Base-by-base conservation (phyloP, 2,329 filamentous ascomycete species). In the Lithohypha guttulata region DNA sequence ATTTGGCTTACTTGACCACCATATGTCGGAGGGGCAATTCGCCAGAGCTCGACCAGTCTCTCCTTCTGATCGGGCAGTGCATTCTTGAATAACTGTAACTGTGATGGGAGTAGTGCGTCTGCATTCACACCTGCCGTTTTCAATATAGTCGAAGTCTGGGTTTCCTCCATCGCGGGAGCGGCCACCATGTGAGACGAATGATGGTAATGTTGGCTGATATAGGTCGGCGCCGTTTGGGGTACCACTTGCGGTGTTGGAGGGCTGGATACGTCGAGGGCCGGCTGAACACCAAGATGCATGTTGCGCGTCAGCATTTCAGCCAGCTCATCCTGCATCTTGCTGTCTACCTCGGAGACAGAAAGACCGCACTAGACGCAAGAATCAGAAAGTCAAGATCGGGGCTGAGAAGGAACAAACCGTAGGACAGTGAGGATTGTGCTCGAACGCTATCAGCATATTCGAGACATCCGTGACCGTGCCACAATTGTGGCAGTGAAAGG, bases 191-290 rank as follows among this genome's bases (percentile, higher is more conserved):
- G 84, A 30, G 80, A 68, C 6, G 84, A 85, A 55, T 87, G 84
- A 48, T 81, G 80, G 59, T 93, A 93, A 59, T 93, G 85, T 54
- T 84, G 79, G 7, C 83, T 82, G 50, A 83, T 75, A 63, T 91
- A 93, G 46, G 73, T 68, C 46, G 84, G 79, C 15, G 69, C 63
- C 39, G 68, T 58, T 51, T 53, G 40, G 42, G 50, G 45, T 34
- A 42, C 41, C 35, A 45, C 46, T 40, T 51, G 56, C 19, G 51
- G 42, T 40, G 53, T 50, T 27, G 53, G 35, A 43, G 53, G 49
- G 46, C 46, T 43, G 19, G 53, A 47, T 41, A 45, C 41, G 62
- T 59, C 30, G 53, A 56, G 39, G 55, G 59, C 14, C 48, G 48
- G 46, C 34, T 56, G 53, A 8, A 54, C 15, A 13, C 59, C 59